Conservation (phyloP, 2,329 filamentous ascomycete species). For the Helotiales sp. region DNA sequence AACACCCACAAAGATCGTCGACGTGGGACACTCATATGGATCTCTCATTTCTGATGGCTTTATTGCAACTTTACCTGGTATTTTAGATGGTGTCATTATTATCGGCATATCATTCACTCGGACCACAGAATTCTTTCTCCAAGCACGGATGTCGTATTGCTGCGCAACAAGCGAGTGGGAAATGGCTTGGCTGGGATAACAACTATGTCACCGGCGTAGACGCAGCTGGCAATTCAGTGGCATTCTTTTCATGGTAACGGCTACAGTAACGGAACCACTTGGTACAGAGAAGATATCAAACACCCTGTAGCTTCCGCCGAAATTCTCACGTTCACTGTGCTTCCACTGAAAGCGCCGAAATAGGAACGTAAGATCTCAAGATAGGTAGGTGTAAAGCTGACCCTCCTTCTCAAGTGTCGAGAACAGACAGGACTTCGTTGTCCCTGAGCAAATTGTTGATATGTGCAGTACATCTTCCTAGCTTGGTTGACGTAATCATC, state of each 20-base stretch:
- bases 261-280: conserved; percentile 28
- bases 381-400: too few relatives aligned
- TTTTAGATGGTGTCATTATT: conserved; percentile 62
- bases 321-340: conserved; percentile 28
- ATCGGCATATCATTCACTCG: conserved; percentile 60
- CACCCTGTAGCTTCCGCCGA: conserved; percentile 34
- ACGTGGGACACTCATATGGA: conserved; percentile 69
- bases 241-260: conserved; percentile 36
- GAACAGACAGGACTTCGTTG: too few relatives aligned
- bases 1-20: conserved; percentile 52
- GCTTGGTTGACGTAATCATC: neutral
- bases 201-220: conserved; percentile 35
- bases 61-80: conserved; percentile 54
- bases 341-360: neutral
- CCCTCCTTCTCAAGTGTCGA: too few relatives aligned
- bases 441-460: too few relatives aligned
- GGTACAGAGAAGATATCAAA: conserved; percentile 33
- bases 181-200: conserved; percentile 34
- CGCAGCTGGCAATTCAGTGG: conserved; percentile 33
- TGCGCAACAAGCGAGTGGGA: conserved; percentile 16
- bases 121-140: conserved; percentile 11
- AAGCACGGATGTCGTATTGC: conserved; percentile 39
- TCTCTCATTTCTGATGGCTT: conserved; percentile 61
- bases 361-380: too few relatives aligned
- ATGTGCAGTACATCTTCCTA: too few relatives aligned